Percentiles rank a stretch among this genome's conserved stretches.
These are phyloP conservation scores for Leccinum laetum DNA, from an alignment of 1,284 basidiomycete genomes.

Conservation along the genomic window DNA sequence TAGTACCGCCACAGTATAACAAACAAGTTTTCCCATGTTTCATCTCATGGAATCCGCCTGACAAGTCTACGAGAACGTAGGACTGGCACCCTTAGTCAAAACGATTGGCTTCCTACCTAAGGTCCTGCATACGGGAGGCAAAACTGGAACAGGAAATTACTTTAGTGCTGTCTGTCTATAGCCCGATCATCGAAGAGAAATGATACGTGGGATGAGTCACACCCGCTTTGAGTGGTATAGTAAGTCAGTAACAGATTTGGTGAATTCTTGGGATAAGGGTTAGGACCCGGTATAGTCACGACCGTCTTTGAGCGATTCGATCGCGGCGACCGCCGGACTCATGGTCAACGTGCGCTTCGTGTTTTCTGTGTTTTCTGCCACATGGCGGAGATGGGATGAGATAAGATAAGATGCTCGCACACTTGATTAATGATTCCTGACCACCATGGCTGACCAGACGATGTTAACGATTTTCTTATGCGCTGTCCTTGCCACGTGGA, in stretches of 20 bases:
- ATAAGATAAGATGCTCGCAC: slow-evolving; percentile 11
- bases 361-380: slow-evolving; percentile 82
- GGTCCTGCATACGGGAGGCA: neutral
- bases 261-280: slow-evolving; percentile 74
- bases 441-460: slow-evolving; percentile 31
- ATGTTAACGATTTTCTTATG: slow-evolving; percentile 48
- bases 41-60: slow-evolving; percentile 6
- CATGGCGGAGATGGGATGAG: slow-evolving; percentile 59
- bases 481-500: slow-evolving; percentile 45
- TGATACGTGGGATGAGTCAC: neutral
- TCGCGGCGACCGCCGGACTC: slow-evolving; percentile 74
- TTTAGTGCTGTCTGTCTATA: slow-evolving; percentile 7
- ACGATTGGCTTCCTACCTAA: neutral
- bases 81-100: slow-evolving; percentile 43
- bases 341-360: slow-evolving; percentile 95
- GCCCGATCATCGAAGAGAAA: neutral
- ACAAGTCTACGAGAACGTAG: slow-evolving; percentile 29
- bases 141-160: slow-evolving; percentile 41
- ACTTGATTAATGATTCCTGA: slow-evolving; percentile 1
- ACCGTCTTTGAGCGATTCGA: slow-evolving; percentile 96
- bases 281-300: slow-evolving; percentile 88
- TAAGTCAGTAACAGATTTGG: slow-evolving; percentile 51
- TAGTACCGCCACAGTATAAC: no score
- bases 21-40: neutral
- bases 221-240: slow-evolving; percentile 55